Base-by-base conservation (phyloP, 805 yeast genomes). In the Blastobotrys americana region DNA sequence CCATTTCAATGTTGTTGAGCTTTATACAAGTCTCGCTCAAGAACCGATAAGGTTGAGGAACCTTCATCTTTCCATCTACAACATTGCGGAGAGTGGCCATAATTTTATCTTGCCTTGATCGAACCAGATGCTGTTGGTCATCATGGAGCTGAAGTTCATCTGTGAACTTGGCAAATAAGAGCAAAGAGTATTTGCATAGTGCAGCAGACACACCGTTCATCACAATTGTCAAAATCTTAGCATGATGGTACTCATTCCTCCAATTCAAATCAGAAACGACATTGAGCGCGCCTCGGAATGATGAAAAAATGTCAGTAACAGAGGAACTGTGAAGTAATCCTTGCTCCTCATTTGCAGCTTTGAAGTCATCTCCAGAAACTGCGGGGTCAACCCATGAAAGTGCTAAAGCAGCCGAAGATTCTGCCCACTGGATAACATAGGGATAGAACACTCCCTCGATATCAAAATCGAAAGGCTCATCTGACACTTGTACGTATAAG, bases 1-100 rank as follows among this genome's bases (percentile, higher is more conserved):
- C 67, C 10, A 53, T 55, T 37, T 61, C 67, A 6, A 87, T 56
- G 55, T 87, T 78, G 60, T 84, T 84, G 48, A 86, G 66, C n/a
- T 82, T 78, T n/a, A 83, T 76, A 62, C 94, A 85, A 0, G 88
- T 79, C 43, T 73, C 70, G 4, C 71, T 66, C 46, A 71, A 68
- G 64, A 82, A 82, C 37, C 74, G 72, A 55, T 71, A 79, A 0
- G 88, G 81, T 13, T 70, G 72, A 5, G 39, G 38, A 2, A 76
- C 73, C 31, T 45, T 25, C 17, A 34, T 44, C 1, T 59, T 61
- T 2, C 65, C 58, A 18, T 69, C 62, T 42, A 61, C 53, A 2
- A 67, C 67, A 42, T 58, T 65, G 25, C 60, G 62, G 1, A 69
- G 64, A 46, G 57, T 54, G 1, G 65, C 49, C 13, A 66, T 57